phyloP scores from a whole-genome alignment of 768 basidiomycete species.

The Coprinopsis cinerea region DNA sequence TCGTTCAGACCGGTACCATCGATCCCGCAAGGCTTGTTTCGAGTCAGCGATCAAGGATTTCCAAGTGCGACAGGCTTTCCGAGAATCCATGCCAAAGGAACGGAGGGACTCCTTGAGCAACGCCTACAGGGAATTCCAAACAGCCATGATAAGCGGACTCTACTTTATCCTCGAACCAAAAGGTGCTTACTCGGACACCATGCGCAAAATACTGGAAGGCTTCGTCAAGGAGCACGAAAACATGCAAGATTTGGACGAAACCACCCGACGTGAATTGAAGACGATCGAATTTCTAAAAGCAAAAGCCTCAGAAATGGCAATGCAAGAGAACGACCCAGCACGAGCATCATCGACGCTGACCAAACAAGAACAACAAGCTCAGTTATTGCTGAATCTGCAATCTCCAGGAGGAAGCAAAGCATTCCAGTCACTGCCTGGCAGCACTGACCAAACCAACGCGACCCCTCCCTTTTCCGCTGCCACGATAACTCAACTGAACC shows the following conservation, averaged over 20 bases:
- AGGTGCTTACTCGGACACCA: conserved; percentile 58
- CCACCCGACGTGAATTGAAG: conserved; percentile 74
- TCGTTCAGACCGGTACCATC: conserved; percentile 71
- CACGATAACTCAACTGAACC: conserved; percentile 27
- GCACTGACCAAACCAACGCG: conserved; percentile 13
- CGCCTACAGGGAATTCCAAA: conserved; percentile 83
- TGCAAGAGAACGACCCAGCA: conserved; percentile 25
- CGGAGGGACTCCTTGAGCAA: conserved; percentile 68
- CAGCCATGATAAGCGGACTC: conserved; percentile 85
- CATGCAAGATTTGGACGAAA: conserved; percentile 71
- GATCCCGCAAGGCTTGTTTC: conserved; percentile 83
- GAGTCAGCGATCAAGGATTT: conserved; percentile 88
- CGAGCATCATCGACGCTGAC: conserved; percentile 21
- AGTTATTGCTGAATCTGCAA: conserved; percentile 44
- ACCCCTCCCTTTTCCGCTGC: conserved; percentile 25
- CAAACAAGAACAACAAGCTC: conserved; percentile 41
- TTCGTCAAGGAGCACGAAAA: conserved; percentile 68
- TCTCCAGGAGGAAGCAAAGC: conserved; percentile 28
- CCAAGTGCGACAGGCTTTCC: conserved; percentile 66
- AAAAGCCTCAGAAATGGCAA: conserved; percentile 53
- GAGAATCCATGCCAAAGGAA: conserved; percentile 54
- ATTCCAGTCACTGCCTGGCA: conserved; percentile 26
- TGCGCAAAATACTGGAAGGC: conserved; percentile 75
- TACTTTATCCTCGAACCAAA: conserved; percentile 77
- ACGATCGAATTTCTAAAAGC: conserved; percentile 78